Base-by-base conservation (phyloP, 2,329 filamentous ascomycete genomes). In the Pezicula radicicola region DNA sequence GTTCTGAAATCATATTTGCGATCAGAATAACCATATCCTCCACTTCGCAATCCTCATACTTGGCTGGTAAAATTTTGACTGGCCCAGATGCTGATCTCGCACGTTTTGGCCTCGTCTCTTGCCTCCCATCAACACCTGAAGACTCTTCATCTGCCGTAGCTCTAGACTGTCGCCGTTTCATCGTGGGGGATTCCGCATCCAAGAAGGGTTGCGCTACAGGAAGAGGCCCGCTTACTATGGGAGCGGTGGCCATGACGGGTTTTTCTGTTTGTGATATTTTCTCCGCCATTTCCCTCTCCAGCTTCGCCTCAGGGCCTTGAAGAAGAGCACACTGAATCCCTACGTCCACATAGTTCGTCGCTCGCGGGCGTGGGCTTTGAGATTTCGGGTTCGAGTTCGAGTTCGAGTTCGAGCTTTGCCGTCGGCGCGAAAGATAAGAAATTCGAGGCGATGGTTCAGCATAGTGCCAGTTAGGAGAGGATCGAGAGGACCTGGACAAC, bases 1-100 rank as follows among this genome's bases (percentile, higher is more conserved):
- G 76, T 71, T 99, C 94, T 70, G 92, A 87, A 45, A 99, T 79
- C 94, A 99, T 97, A 65, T 95, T 90, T 43, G 92, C 85, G 60
- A 99, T 94, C 55, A 99, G 75, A 40, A 93, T 79, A 27, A 96
- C 94, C 66, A 99, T 82, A 67, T 97, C 92, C 63, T 91, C 88
- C 8, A 89, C 83, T 37, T 87, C 78, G 67, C 90, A 96, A 10
- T 84, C 75, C 69, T 96, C 91, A 69, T 99, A 99, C 63, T 80
- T 78, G 54, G 80, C 70, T 1, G 94, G 88, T 66, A 94, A 64
- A 8, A 79, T 61, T 64, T 84, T 87, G 39, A 79, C 72, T 7
- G 78, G 75, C 6, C 68, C 70, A 13, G 72, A 68, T 42, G 78
- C 77, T 33, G 77, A 73, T 57, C 74, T 79, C 28, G 75, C 67